A percentile compares a stretch with the other conserved stretches of the same genome.
These are phyloP conservation scores for Iris pallida DNA, from an alignment of 116 monocot species.

Conservation along the genomic window DNA sequence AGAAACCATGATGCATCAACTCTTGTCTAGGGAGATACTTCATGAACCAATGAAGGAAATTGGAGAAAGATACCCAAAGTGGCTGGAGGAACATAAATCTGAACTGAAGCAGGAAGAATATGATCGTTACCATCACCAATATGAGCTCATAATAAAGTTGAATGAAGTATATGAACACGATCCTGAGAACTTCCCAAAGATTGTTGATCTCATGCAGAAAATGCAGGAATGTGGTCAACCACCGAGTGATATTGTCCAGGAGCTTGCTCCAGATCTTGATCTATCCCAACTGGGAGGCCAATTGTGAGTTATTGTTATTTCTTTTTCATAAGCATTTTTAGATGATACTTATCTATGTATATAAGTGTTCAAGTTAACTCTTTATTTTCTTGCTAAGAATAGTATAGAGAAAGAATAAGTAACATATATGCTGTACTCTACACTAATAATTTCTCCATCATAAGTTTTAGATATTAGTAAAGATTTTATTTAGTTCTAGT, in stretches of 20 bases:
- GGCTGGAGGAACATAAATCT: constrained; percentile 78
- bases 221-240: constrained; percentile 99
- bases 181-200: constrained; percentile 71
- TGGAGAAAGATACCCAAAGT: constrained; percentile 84
- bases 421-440: too few relatives aligned
- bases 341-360: neutral
- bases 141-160: constrained; percentile 65
- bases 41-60: constrained; percentile 99
- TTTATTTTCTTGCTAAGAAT: neutral
- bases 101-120: constrained; percentile 57
- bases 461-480: too few relatives aligned
- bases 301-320: constrained; percentile 48
- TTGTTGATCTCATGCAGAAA: constrained; percentile 92
- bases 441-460: too few relatives aligned
- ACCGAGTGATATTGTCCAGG: constrained; percentile 85
- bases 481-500: too few relatives aligned
- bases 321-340: neutral
- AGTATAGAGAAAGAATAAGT: too few relatives aligned
- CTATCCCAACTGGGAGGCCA: constrained; percentile 50
- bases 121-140: constrained; percentile 63
- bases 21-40: constrained; percentile 90
- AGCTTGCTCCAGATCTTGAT: constrained; percentile 93
- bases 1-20: constrained; percentile 94
- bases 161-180: constrained; percentile 88
- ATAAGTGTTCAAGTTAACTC: neutral